Base-by-base conservation (phyloP, 2,329 filamentous ascomycete genomes). In the Reticulascus tulasneorum region DNA sequence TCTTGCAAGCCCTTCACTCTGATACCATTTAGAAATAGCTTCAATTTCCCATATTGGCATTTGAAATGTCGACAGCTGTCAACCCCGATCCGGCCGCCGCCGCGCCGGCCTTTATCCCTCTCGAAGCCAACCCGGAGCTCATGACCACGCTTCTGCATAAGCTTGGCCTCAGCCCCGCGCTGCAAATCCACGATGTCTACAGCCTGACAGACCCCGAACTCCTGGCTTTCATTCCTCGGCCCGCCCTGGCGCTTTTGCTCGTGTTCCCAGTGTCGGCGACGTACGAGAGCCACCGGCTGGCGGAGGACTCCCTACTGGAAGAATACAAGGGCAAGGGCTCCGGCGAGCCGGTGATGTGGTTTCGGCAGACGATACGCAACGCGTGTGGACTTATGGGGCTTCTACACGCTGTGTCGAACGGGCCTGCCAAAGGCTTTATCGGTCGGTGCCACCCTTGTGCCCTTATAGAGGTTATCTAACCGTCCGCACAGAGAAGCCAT, bases 291-390 rank as follows among this genome's bases (percentile, higher is more conserved):
- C 79, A 83, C 55, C 84, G 90, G 21, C 60, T 75, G 38, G 69
- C 77, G 27, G 90, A 95, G 67, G 90, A 96, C 63, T 66, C 67
- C 33, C 58, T 72, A 16, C 66, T 68, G 26, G 47, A 66, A 3
- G 76, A 80, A 24, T 95, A 95, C 66, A 56, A 59, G 1, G 84
- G 83, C 27, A 71, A 69, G 13, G 89, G 89, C 2, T 63, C 73
- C 1, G 55, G 53, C 0, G 87, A 96, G 55, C 82, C 86, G 6
- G 86, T 96, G 0, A 54, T 94, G 7, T 98, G 91, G 93, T 97
- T 90, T 73, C 85, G 79, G 50, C 91, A 97, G 67, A 97, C 90
- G 0, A 96, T 97, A 51, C 77, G 85, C 42, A 94, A 97, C 58
- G 88, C 91, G 1, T 97, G 91, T 59, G 91, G 91, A 0, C 66